Percentiles rank a stretch among this genome's conserved stretches.
Conservation (phyloP, 495 filamentous ascomycete genomes). For the Hyphodiscus hymeniophilus region DNA sequence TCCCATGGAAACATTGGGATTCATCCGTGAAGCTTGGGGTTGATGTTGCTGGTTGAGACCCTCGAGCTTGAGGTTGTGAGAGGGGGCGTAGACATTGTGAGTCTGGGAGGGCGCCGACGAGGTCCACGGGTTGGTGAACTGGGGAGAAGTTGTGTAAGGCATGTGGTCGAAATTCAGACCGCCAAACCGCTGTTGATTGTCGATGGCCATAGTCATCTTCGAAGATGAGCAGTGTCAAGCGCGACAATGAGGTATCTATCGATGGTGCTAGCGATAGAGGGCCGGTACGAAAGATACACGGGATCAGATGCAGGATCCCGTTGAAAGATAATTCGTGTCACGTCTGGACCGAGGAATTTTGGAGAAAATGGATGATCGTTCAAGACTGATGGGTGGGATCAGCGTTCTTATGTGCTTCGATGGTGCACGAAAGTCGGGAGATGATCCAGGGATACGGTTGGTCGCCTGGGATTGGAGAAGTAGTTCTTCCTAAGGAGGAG, state of each 20-base stretch:
- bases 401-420: slow-evolving; percentile 63
- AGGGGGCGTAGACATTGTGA: slow-evolving; percentile 50
- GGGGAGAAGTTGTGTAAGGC: slow-evolving; percentile 61
- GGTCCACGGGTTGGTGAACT: slow-evolving; percentile 92
- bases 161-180: slow-evolving; percentile 75
- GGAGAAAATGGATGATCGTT: slow-evolving; percentile 24
- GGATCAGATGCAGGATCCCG: slow-evolving; percentile 47
- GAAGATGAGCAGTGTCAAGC: slow-evolving; percentile 11
- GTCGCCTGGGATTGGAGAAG: background rate
- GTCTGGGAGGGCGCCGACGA: slow-evolving; percentile 48
- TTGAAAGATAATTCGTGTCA: slow-evolving; percentile 10
- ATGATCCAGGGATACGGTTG: slow-evolving; percentile 16
- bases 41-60: slow-evolving; percentile 45
- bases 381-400: slow-evolving; percentile 47
- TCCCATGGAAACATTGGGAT: slow-evolving; percentile 53
- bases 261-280: slow-evolving; percentile 19
- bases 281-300: slow-evolving; percentile 25
- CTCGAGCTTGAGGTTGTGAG: slow-evolving; percentile 39
- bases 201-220: slow-evolving; percentile 81
- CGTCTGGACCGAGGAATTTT: slow-evolving; percentile 1
- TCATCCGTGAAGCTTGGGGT: slow-evolving; percentile 32
- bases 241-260: background rate
- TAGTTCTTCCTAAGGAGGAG: background rate
- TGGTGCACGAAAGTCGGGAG: slow-evolving; percentile 5
- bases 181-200: slow-evolving; percentile 76